Percentiles rank a stretch among this genome's conserved stretches.
phyloP scores from a whole-genome alignment of 2,329 filamentous ascomycete species.

The Leptodontidium sp. region DNA sequence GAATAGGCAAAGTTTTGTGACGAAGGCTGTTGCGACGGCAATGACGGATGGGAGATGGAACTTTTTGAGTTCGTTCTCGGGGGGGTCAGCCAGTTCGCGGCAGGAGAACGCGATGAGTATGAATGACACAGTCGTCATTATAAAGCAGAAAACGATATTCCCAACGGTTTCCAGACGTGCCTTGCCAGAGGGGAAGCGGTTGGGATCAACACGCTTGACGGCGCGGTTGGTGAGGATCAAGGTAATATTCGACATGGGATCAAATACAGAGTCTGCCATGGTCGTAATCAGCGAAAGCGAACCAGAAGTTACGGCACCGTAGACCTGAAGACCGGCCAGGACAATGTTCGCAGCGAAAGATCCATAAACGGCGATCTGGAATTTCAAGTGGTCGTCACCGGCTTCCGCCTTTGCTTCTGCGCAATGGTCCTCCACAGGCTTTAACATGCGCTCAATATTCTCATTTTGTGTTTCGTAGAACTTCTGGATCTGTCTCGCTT shows the following conservation, averaged over 20 bases:
- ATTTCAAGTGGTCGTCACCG: conserved; percentile 81
- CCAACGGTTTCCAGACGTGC: conserved; percentile 94
- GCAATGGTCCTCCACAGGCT: conserved; percentile 90
- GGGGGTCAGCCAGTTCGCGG: conserved; percentile 68
- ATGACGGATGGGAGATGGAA: conserved; percentile 88
- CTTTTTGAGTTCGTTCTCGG: conserved; percentile 57
- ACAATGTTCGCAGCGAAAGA: conserved; percentile 82
- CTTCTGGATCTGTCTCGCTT: conserved; percentile 63
- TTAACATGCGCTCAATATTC: conserved; percentile 89
- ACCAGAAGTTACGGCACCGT: conserved; percentile 83
- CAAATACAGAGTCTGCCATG: conserved; percentile 95
- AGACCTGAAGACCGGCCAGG: conserved; percentile 83
- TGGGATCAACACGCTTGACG: conserved; percentile 84
- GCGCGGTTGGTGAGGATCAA: conserved; percentile 88
- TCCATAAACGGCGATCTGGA: conserved; percentile 70
- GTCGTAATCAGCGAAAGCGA: conserved; percentile 98
- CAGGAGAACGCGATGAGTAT: conserved; percentile 91
- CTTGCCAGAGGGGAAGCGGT: conserved; percentile 90
- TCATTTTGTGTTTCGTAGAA: conserved; percentile 95
- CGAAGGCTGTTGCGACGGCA: conserved; percentile 84
- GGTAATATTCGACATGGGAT: conserved; percentile 87
- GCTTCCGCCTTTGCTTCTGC: conserved; percentile 79
- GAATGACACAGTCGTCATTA: conserved; percentile 92
- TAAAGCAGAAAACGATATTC: conserved; percentile 94
- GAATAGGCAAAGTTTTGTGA: conserved; percentile 84